phyloP scores from a whole-genome alignment of 2,329 filamentous ascomycete genomes.

The Colletotrichum kahawae region DNA sequence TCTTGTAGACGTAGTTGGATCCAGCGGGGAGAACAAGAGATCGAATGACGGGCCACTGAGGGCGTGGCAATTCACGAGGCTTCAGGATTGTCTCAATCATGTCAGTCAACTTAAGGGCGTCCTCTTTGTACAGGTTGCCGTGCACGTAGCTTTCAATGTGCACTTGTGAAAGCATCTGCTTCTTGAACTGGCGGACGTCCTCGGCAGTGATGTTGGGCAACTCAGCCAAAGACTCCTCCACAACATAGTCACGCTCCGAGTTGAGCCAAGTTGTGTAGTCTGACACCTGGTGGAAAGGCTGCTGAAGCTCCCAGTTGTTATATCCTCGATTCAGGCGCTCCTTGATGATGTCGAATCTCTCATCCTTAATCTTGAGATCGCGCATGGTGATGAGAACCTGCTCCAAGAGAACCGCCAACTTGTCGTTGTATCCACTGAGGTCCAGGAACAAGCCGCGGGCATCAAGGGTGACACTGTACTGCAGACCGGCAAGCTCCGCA shows the following conservation, averaged over 20 bases:
- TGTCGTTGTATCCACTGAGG: conserved; percentile 94
- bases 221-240: conserved; percentile 80
- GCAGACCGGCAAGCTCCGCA: conserved; percentile 87
- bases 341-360: conserved; percentile 90
- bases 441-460: conserved; percentile 77
- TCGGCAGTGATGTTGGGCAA: conserved; percentile 75
- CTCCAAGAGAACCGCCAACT: conserved; percentile 87
- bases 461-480: conserved; percentile 79
- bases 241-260: conserved; percentile 76
- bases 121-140: conserved; percentile 93
- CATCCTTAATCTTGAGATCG: conserved; percentile 82
- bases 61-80: conserved; percentile 73
- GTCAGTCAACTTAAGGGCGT: conserved; percentile 84
- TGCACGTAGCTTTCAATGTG: conserved; percentile 89
- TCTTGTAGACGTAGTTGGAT: conserved; percentile 83
- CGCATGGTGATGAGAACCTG: conserved; percentile 86
- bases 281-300: conserved; percentile 87
- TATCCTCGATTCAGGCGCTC: conserved; percentile 79
- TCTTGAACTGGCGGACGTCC: conserved; percentile 78
- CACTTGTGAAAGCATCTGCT: conserved; percentile 80
- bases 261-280: conserved; percentile 84
- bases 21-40: conserved; percentile 80
- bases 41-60: conserved; percentile 81
- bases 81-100: conserved; percentile 80
- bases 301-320: conserved; percentile 86